Percentiles rank a stretch among this genome's conserved stretches.
Conservation (phyloP, 192 early-diverging fungal genomes). For the Podila epigama region DNA sequence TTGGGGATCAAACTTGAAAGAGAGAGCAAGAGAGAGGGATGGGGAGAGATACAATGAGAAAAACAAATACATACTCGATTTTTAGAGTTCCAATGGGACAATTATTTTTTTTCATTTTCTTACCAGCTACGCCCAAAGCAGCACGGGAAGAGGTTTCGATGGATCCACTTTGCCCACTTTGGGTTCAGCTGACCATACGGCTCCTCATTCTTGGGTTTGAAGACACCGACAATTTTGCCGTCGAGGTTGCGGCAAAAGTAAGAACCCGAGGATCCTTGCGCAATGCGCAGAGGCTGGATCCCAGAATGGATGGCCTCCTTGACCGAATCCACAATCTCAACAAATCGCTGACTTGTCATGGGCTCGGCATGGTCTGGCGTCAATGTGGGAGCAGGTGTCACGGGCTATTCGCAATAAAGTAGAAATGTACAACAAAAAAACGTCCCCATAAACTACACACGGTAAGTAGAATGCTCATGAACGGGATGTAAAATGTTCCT, state of each 20-base stretch:
- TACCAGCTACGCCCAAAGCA: slow-evolving; percentile 86
- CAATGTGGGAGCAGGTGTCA: slow-evolving; percentile 34
- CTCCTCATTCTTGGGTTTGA: slow-evolving; percentile 86
- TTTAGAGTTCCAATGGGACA: neutral
- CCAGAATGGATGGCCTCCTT: slow-evolving; percentile 54
- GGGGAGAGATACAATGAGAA: neutral
- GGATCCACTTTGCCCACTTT: slow-evolving; percentile 95
- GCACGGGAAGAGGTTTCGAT: slow-evolving; percentile 86
- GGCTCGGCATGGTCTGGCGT: slow-evolving; percentile 55
- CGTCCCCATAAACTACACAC: too few relatives aligned
- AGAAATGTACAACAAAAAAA: neutral
- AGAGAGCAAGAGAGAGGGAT: neutral
- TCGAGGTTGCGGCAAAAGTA: slow-evolving; percentile 86
- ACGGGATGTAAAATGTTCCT: too few relatives aligned
- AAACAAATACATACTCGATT: neutral
- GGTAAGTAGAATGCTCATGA: too few relatives aligned
- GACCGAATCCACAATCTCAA: slow-evolving; percentile 57
- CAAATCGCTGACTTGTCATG: slow-evolving; percentile 51
- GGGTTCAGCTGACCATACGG: slow-evolving; percentile 73
- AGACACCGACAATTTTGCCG: slow-evolving; percentile 84
- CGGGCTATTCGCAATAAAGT: slow-evolving; percentile 8
- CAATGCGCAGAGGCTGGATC: slow-evolving; percentile 61
- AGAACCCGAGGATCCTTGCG: slow-evolving; percentile 86
- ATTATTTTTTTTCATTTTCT: neutral
- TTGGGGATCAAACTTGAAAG: slow-evolving; percentile 79